Evolutionary conservation across 2,329 filamentous ascomycete species (phyloP), one percentile per base, ranked within the genome.

Genomic region (Pseudocercospora ulei): DNA sequence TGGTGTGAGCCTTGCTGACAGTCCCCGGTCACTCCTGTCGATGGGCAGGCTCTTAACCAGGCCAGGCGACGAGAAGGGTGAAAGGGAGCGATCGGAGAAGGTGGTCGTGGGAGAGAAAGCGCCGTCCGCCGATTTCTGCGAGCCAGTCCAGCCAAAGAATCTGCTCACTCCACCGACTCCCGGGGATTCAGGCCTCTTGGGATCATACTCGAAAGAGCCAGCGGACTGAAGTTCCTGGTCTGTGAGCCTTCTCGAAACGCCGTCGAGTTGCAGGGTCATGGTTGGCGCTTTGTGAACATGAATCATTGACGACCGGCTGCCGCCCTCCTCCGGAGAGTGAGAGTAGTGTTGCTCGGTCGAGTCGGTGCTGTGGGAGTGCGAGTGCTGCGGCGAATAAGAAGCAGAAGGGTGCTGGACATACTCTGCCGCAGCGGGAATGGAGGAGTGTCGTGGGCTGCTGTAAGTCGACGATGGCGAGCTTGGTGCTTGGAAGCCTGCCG

Each of bases 81-180:
- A 79, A 46, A 68, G 64, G 14, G 72, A 72, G 24, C 65, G 67
- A 34, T 75, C 73, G 7, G 76, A 79, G 52, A 78, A 76, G 28
- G 75, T 73, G 13, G 75, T 78, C 29, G 71, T 73, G 9, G 73
- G 72, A 38, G 75, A 75, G 40, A 73, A 72, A 8, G 56, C 53
- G 9, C 49, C 48, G n/a, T 66, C 65, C 9, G 69, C 68, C 39
- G 72, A 70, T 3, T 70, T 69, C 30, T 68, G 64, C 17, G 66
- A 62, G 13, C 67, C 69, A 47, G 75, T 78, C 73, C 77, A 80
- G 44, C 75, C 73, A 52, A 82, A 82, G 59, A 81, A 78, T 8
- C 73, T 76, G 28, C 72, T 73, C 52, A 81, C 70, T 40, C 65
- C 68, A 29, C 67, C 67, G 11, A 52, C 58, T 7, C 54, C 60